Conservation (phyloP, 2,329 filamentous ascomycete genomes). For the Fusarium guadeloupense region DNA sequence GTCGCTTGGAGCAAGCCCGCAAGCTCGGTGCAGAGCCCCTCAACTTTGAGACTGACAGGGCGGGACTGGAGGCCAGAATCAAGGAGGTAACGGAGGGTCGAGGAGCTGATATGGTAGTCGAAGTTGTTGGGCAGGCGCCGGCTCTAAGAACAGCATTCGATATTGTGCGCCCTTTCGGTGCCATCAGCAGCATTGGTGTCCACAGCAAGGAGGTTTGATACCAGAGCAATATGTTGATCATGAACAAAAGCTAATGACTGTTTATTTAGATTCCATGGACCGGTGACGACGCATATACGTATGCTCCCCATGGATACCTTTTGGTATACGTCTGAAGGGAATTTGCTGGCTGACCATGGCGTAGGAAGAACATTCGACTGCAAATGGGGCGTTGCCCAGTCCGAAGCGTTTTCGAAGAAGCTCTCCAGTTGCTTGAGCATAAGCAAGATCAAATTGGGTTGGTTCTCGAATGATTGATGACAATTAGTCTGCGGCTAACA, state of each 20-base stretch:
- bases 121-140: slow-evolving; percentile 76
- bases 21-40: slow-evolving; percentile 82
- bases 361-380: slow-evolving; percentile 74
- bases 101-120: slow-evolving; percentile 86
- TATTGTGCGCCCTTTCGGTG: slow-evolving; percentile 75
- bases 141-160: slow-evolving; percentile 77
- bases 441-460: slow-evolving; percentile 74
- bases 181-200: slow-evolving; percentile 79
- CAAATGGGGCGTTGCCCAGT: slow-evolving; percentile 84
- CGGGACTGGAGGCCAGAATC: slow-evolving; percentile 73
- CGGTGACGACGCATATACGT: slow-evolving; percentile 70
- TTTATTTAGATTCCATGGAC: slow-evolving; percentile 69
- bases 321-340: slow-evolving; percentile 5
- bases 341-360: slow-evolving; percentile 33
- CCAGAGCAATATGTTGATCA: background rate
- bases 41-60: slow-evolving; percentile 76
- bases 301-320: slow-evolving; percentile 3
- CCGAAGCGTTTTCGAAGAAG: slow-evolving; percentile 72
- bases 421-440: slow-evolving; percentile 70
- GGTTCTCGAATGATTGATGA: slow-evolving; percentile 40
- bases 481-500: slow-evolving; percentile 12
- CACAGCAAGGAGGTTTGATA: slow-evolving; percentile 73
- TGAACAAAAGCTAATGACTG: slow-evolving; percentile 4
- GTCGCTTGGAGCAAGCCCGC: slow-evolving; percentile 76
- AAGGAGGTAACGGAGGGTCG: slow-evolving; percentile 79